These are phyloP conservation scores for Leccinum disarticulatum DNA, from an alignment of 768 basidiomycete genomes.

Conservation along the genomic window DNA sequence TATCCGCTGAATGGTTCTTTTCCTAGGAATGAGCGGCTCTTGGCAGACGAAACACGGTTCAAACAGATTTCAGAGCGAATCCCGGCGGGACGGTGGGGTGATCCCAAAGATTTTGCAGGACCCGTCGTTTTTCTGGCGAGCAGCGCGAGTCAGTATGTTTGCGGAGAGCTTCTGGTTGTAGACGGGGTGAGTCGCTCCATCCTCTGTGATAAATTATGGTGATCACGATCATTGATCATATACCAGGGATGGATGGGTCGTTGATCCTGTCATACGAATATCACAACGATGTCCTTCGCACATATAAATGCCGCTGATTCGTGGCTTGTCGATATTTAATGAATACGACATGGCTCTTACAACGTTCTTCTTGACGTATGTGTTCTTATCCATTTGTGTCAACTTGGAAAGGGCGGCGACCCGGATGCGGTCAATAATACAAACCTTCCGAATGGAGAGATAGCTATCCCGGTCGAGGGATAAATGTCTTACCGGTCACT, in stretches of 20 bases:
- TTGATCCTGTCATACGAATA: conserved; percentile 15
- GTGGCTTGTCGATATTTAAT: conserved; percentile 1
- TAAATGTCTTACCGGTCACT: neutral
- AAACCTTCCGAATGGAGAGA: conserved; percentile 10
- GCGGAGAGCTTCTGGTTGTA: conserved; percentile 64
- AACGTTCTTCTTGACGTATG: conserved; percentile 18
- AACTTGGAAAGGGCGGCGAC: conserved; percentile 4
- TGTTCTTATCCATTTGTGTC: conserved; percentile 7
- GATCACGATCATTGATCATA: conserved; percentile 9
- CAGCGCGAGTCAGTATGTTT: conserved; percentile 64
- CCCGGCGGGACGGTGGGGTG: conserved; percentile 67
- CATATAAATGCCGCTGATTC: conserved; percentile 1
- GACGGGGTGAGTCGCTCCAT: conserved; percentile 55
- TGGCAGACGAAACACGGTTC: conserved; percentile 58
- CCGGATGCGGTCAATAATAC: conserved; percentile 5
- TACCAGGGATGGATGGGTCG: conserved; percentile 65
- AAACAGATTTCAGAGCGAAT: conserved; percentile 72
- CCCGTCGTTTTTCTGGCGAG: conserved; percentile 67
- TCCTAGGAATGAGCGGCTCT: conserved; percentile 62
- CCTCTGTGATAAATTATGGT: neutral
- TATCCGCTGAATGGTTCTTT: conserved; percentile 15
- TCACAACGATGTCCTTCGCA: neutral
- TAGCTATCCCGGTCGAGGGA: neutral
- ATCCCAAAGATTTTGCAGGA: conserved; percentile 65
- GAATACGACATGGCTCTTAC: neutral